These are phyloP conservation scores for Rhizoclosmatium globosum DNA, from an alignment of 192 early-diverging fungal genomes.

Conservation along the genomic window DNA sequence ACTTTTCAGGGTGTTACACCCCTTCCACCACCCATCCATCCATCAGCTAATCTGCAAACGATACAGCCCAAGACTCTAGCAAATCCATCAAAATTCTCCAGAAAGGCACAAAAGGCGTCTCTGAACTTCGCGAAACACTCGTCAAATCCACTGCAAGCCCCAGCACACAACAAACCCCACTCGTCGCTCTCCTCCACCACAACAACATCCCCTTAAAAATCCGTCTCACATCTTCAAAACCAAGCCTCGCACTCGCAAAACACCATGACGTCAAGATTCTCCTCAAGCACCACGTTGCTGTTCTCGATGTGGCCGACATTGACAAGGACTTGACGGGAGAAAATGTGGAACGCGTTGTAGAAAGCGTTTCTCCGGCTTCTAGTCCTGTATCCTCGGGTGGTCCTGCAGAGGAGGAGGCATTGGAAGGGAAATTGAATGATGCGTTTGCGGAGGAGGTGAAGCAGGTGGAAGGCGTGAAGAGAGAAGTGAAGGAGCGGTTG, in stretches of 20 bases:
- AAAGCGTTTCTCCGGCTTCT: background rate
- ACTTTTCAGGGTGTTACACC: background rate
- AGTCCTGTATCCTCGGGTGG: background rate
- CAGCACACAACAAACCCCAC: background rate
- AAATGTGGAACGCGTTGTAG: slow-evolving; percentile 9
- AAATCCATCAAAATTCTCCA: slow-evolving; percentile 21
- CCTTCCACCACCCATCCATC: background rate
- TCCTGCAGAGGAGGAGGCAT: background rate
- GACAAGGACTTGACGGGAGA: slow-evolving; percentile 21
- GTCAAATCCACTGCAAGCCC: background rate
- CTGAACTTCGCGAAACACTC: slow-evolving; percentile 27
- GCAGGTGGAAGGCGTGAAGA: background rate
- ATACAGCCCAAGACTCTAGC: slow-evolving; percentile 1
- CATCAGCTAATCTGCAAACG: background rate
- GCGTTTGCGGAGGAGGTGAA: slow-evolving; percentile 19
- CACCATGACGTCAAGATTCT: slow-evolving; percentile 34
- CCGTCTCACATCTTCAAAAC: background rate
- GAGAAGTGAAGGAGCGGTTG: background rate
- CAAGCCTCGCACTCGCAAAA: slow-evolving; percentile 12
- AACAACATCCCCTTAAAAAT: slow-evolving; percentile 32
- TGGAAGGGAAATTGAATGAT: slow-evolving; percentile 11
- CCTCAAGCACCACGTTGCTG: slow-evolving; percentile 32
- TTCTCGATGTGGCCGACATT: slow-evolving; percentile 23
- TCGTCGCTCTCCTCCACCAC: slow-evolving; percentile 26
- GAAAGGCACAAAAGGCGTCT: slow-evolving; percentile 19